Evolutionary conservation across 2,329 filamentous ascomycete species (phyloP), one percentile per base, ranked within the genome.

Genomic region (Xylariales sp.): DNA sequence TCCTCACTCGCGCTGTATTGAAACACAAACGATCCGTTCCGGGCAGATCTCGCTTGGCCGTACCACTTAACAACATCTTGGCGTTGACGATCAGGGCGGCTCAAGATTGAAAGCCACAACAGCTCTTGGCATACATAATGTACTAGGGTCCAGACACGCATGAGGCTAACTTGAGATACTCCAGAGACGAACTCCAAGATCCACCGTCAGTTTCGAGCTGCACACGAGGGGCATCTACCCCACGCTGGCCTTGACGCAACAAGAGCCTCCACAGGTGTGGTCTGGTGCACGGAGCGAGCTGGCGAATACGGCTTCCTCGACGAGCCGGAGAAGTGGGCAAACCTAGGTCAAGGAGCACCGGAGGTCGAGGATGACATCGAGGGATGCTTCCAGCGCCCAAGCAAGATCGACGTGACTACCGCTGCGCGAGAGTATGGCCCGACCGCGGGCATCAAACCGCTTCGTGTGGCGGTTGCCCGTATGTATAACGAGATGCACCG

Each of bases 401-500:
- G 79, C 38, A 76, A 73, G 31, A 87, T 96, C 54, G 81, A 93
- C 53, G 78, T 96, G 56, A 82, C 78, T 51, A 78, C 88, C 56
- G 80, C 81, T 47, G 84, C 86, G 29, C 76, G 90, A 58, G 91
- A 97, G 65, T 97, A 97, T 65, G 86, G 88, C 27, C 91, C 91
- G 21, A 96, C 90, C 4, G 89, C 91, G 28, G 91, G 91, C 56
- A 97, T 96, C 73, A 91, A 88, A 69, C 83, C 88, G 19, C 73
- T 97, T 50, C 78, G 91, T 53, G 86, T 88, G 58, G 91, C 91
- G 14, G 89, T 97, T 32, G 91, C 91, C 44, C 81, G 82, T 45
- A 76, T 97, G 47, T 97, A 97, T 76, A 97, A 97, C 58, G 85
- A 84, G 62, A 86, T 91, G 64, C 91, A 96, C 58, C 82, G 91